Conservation (phyloP, 2,329 filamentous ascomycete genomes). For the Cercospora sp. region DNA sequence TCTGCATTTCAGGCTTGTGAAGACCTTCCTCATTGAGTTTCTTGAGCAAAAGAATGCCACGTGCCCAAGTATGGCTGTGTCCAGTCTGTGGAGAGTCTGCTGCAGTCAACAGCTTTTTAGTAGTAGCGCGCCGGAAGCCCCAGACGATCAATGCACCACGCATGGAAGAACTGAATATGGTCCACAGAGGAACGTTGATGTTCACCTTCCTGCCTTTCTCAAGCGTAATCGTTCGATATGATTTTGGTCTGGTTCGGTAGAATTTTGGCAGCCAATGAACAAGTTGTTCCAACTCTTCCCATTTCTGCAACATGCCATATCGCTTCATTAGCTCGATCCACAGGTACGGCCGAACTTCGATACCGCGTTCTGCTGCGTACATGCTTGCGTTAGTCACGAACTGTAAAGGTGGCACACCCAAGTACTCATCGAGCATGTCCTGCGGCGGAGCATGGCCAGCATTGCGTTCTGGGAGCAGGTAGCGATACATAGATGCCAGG, state of each 20-base stretch:
- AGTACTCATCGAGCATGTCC: conserved; percentile 9
- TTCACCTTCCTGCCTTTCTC: not conserved
- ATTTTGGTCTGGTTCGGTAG: conserved; percentile 14
- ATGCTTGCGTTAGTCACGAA: conserved; percentile 53
- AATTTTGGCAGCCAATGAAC: conserved; percentile 52
- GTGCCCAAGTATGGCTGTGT: conserved; percentile 32
- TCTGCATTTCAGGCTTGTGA: conserved; percentile 18
- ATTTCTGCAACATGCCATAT: conserved; percentile 58
- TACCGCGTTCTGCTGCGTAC: conserved; percentile 36
- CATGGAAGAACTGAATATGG: conserved; percentile 31
- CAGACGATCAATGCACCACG: conserved; percentile 38
- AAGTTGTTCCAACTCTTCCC: conserved; percentile 55
- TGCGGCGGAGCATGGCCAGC: conserved; percentile 41
- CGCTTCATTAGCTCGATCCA: conserved; percentile 63
- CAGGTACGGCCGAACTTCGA: conserved; percentile 45
- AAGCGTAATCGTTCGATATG: not conserved
- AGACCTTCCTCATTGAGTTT: conserved; percentile 32
- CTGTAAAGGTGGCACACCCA: conserved; percentile 38
- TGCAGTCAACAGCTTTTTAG: conserved; percentile 18
- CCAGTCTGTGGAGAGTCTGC: not conserved
- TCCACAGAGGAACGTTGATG: conserved; percentile 3
- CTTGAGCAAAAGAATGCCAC: conserved; percentile 36
- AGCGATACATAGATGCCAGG: conserved; percentile 46
- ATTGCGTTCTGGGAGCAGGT: conserved; percentile 44
- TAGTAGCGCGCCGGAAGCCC: conserved; percentile 35